Conservation (phyloP, 805 yeast species). For the Ogataea degrootiae region DNA sequence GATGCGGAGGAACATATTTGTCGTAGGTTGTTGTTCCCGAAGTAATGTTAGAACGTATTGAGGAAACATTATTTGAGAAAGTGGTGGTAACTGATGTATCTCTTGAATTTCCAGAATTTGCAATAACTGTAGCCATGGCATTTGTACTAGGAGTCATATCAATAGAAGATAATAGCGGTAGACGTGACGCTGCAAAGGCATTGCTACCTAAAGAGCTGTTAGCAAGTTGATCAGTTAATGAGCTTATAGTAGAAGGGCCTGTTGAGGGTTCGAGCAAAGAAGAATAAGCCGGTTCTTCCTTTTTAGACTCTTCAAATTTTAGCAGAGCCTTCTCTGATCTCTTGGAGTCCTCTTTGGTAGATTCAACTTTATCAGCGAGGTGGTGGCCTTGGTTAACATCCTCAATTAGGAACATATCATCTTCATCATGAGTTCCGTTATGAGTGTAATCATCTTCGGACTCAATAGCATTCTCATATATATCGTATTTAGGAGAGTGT, state of each 20-base stretch:
- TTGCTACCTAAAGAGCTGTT: slow-evolving; percentile 7
- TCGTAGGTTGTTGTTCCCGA: slow-evolving; percentile 14
- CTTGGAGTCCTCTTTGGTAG: neutral
- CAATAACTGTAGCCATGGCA: neutral
- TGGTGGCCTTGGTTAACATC: slow-evolving; percentile 23
- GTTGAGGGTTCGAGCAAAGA: slow-evolving; percentile 24
- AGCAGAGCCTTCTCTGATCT: slow-evolving; percentile 1
- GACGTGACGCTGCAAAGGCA: neutral
- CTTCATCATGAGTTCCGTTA: slow-evolving; percentile 25
- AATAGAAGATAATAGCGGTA: neutral
- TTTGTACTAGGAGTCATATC: neutral
- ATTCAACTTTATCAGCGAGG: neutral
- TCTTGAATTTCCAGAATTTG: slow-evolving; percentile 15
- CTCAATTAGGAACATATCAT: slow-evolving; percentile 37
- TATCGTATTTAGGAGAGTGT: slow-evolving; percentile 32
- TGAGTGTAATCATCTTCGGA: slow-evolving; percentile 29
- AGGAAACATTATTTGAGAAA: slow-evolving; percentile 20
- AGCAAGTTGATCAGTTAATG: slow-evolving; percentile 16
- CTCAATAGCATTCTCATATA: slow-evolving; percentile 17
- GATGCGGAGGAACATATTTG: slow-evolving; percentile 51
- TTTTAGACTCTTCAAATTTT: slow-evolving; percentile 7
- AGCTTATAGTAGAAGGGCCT: slow-evolving; percentile 10
- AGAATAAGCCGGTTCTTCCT: slow-evolving; percentile 5
- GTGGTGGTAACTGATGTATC: slow-evolving; percentile 25
- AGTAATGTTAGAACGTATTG: slow-evolving; percentile 22